Conservation (phyloP, 768 basidiomycete species). For the Boletus bicolor region DNA sequence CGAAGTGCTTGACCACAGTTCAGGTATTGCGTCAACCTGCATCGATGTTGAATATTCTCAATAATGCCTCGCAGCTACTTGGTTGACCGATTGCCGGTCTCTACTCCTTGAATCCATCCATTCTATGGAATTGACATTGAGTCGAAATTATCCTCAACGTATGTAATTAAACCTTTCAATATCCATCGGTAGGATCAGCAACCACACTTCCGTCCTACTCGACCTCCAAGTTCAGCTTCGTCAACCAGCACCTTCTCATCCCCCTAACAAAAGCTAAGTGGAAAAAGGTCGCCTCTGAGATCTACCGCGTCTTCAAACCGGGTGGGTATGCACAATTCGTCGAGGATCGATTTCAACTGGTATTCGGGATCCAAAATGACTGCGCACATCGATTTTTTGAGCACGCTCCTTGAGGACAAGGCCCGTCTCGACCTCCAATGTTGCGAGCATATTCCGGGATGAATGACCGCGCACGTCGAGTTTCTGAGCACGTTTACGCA, state of each 20-base stretch:
- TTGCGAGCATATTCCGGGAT: slow-evolving; percentile 8
- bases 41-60: not conserved
- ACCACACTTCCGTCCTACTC: slow-evolving; percentile 27
- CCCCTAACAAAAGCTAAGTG: slow-evolving; percentile 25
- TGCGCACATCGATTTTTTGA: slow-evolving; percentile 6
- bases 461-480: not conserved
- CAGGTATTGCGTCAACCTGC: slow-evolving; percentile 10
- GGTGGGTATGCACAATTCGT: slow-evolving; percentile 33
- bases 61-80: slow-evolving; percentile 3
- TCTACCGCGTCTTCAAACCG: slow-evolving; percentile 28
- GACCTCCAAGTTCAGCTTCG: slow-evolving; percentile 28
- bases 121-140: slow-evolving; percentile 26
- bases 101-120: slow-evolving; percentile 7
- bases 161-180: not conserved
- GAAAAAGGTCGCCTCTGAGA: slow-evolving; percentile 21
- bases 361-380: slow-evolving; percentile 10
- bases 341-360: slow-evolving; percentile 22
- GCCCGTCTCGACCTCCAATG: slow-evolving; percentile 8
- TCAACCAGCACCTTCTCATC: slow-evolving; percentile 33
- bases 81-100: slow-evolving; percentile 15
- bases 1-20: slow-evolving; percentile 24
- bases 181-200: slow-evolving; percentile 11
- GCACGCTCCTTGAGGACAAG: slow-evolving; percentile 9
- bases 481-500: no score
- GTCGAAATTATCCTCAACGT: slow-evolving; percentile 13